Percentiles rank a stretch among this genome's conserved stretches.
phyloP scores from a whole-genome alignment of 371 early-diverging fungal species.

The Chytridiales sp. region DNA sequence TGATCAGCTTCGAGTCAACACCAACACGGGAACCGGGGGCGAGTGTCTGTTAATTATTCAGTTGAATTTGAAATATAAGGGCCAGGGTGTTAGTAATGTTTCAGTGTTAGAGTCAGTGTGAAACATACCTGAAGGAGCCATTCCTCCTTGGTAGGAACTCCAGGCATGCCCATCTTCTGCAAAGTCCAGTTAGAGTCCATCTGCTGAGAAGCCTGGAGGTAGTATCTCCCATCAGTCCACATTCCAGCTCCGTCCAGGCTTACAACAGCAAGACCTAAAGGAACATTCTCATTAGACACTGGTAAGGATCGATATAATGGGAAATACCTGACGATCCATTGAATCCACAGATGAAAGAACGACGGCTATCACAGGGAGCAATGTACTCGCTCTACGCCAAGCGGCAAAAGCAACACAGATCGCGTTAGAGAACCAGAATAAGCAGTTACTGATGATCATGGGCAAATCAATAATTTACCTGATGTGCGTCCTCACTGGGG shows the following conservation, averaged over 20 bases:
- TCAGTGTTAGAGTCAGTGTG: background rate
- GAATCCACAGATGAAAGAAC: conserved; percentile 96
- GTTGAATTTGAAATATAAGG: background rate
- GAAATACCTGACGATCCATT: conserved; percentile 91
- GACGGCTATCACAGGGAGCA: conserved; percentile 86
- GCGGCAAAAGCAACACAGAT: background rate
- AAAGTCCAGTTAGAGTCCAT: conserved; percentile 88
- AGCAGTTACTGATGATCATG: conserved; percentile 3
- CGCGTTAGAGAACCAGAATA: background rate
- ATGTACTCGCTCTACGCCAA: conserved; percentile 97
- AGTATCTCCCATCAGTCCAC: conserved; percentile 99
- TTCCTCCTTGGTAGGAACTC: conserved; percentile 84
- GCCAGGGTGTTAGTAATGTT: background rate
- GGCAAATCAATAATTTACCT: conserved; percentile 67
- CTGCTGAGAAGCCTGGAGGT: conserved; percentile 94
- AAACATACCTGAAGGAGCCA: conserved; percentile 67
- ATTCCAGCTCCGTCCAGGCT: conserved; percentile 69
- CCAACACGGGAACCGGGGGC: conserved; percentile 73
- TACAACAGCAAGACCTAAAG: conserved; percentile 71
- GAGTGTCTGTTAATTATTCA: conserved; percentile 54
- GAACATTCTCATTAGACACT: background rate
- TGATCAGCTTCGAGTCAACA: conserved; percentile 81
- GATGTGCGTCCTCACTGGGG: conserved; percentile 96
- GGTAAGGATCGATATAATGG: background rate
- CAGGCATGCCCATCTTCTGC: conserved; percentile 88